Conservation (phyloP, 306 rosid species). For the Trifolium subterraneum region DNA sequence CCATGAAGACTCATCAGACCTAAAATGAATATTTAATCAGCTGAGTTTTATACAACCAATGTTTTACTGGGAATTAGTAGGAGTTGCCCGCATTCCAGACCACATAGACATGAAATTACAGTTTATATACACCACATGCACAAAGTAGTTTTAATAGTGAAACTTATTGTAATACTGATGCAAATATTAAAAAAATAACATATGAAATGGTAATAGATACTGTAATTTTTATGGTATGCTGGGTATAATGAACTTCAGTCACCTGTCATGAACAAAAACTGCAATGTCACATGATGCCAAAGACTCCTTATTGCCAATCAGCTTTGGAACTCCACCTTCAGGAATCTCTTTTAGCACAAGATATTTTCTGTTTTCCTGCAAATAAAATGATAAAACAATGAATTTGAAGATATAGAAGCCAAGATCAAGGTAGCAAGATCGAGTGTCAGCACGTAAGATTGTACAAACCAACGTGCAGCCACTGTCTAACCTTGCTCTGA, state of each 20-base stretch:
- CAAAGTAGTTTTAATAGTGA: not conserved
- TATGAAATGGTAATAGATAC: no score
- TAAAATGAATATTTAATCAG: constrained; percentile 47
- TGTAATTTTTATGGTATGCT: no score
- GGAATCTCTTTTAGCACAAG: constrained; percentile 88
- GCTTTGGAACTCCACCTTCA: constrained; percentile 70
- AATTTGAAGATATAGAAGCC: constrained; percentile 2
- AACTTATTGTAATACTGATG: no score
- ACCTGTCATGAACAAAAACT: constrained; percentile 93
- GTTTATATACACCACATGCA: not conserved
- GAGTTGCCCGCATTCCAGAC: constrained; percentile 14
- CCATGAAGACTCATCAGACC: constrained; percentile 94
- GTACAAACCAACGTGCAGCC: not conserved
- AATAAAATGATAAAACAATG: constrained; percentile 23
- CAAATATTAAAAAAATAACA: no score
- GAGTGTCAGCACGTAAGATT: not conserved
- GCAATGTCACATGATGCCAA: constrained; percentile 94
- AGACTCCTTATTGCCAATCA: constrained; percentile 81
- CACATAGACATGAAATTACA: constrained; percentile 19
- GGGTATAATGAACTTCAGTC: constrained; percentile 7
- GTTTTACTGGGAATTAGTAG: not conserved
- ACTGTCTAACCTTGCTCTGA: no score
- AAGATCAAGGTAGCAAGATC: not conserved
- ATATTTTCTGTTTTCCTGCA: constrained; percentile 74
- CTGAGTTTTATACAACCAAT: constrained; percentile 6